Conservation (phyloP, 2,329 filamentous ascomycete species). For the Exophiala viscosa region DNA sequence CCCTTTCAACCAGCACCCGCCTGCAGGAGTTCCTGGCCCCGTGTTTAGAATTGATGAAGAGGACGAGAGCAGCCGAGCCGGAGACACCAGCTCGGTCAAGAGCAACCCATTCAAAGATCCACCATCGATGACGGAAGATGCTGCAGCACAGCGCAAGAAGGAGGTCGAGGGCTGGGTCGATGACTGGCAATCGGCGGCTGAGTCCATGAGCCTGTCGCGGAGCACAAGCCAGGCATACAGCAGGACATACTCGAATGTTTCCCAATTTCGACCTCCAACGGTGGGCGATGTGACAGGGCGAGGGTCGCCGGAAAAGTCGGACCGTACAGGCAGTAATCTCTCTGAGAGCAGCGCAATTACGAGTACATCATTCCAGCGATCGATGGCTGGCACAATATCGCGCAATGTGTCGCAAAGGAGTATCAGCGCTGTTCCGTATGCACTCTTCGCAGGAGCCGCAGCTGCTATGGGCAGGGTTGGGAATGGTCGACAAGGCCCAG, state of each 20-base stretch:
- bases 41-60: slow-evolving; percentile 29
- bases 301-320: slow-evolving; percentile 42
- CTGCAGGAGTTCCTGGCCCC: slow-evolving; percentile 16
- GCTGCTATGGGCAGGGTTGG: slow-evolving; percentile 25
- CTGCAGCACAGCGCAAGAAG: slow-evolving; percentile 24
- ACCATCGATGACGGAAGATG: slow-evolving; percentile 3
- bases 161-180: slow-evolving; percentile 31
- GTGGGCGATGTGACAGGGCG: slow-evolving; percentile 14
- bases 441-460: slow-evolving; percentile 28
- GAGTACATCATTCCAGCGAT: slow-evolving; percentile 16
- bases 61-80: slow-evolving; percentile 26
- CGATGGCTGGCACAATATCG: slow-evolving; percentile 38
- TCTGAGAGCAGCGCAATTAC: slow-evolving; percentile 48
- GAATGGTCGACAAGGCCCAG: slow-evolving; percentile 4
- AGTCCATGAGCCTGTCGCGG: slow-evolving; percentile 27
- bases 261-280: slow-evolving; percentile 26
- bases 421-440: slow-evolving; percentile 23
- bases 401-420: slow-evolving; percentile 26
- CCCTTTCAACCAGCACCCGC: slow-evolving; percentile 15
- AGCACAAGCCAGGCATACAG: slow-evolving; percentile 26
- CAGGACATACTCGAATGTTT: slow-evolving; percentile 28
- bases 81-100: slow-evolving; percentile 9
- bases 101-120: slow-evolving; percentile 29
- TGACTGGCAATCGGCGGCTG: slow-evolving; percentile 29
- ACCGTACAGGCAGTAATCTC: slow-evolving; percentile 55